Base-by-base conservation (phyloP, 2,329 filamentous ascomycete species). In the Blastomyces gilchristii region DNA sequence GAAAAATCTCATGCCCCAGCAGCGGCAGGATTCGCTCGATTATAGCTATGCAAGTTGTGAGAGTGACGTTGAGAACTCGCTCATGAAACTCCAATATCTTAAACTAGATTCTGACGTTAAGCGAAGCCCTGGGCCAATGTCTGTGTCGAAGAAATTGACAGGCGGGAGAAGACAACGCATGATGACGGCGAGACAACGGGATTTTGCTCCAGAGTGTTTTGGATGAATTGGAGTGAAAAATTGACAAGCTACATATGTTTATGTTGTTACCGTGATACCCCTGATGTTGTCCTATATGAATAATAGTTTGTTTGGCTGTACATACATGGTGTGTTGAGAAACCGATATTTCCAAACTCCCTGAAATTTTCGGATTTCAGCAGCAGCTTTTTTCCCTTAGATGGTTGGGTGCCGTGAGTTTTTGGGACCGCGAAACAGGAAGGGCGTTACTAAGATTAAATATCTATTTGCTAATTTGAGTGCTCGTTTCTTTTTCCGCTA, bases 181-280 rank as follows among this genome's bases (percentile, higher is more conserved):
- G 66, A 71, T 81, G 69, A 77, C 77, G 8, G 75, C 78, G 1
- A 69, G 79, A 60, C 80, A 79, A 67, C 78, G 77, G 73, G 79
- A 81, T 68, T 66, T 80, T 60, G 78, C 72, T 4, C 76, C 77
- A 1, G 77, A 73, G 74, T 58, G 72, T 77, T 56, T 68, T 74
- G 63, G 73, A 75, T 56, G 73, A 77, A 58, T 68, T 74, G 58
- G 70, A 65, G 67, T 62, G 25, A 64, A 25, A 31, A 31, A 41
- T 41, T 22, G 5, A n/a, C n/a, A 8, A 14, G 18, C 18, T 31
- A 22, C n/a, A 22, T 22, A 31, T 52, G 14, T 41, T 39, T 54
- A 18, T 34, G 2, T 53, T 28, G 16, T 53, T 28, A 43, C 14
- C 16, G 28, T 18, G 41, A 49, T 49, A 47, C 28, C 41, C 43